Conservation (phyloP, 2,329 filamentous ascomycete species). For the Plectosphaerella cucumerina region DNA sequence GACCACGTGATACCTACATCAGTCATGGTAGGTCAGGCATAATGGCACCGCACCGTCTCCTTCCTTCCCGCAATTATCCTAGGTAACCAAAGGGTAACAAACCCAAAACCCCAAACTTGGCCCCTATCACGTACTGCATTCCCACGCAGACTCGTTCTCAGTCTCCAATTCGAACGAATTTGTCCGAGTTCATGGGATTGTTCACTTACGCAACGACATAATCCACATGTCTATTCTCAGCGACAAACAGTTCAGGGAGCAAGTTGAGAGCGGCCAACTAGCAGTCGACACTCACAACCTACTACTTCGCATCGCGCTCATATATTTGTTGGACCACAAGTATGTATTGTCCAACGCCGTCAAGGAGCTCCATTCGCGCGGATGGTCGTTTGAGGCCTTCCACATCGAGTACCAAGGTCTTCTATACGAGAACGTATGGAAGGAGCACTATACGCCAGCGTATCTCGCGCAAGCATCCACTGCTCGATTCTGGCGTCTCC, state of each 20-base stretch:
- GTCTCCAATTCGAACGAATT: too few relatives aligned
- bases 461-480: constrained; percentile 17
- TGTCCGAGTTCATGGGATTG: too few relatives aligned
- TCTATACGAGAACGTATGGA: not conserved
- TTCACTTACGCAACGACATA: not conserved
- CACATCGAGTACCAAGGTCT: constrained; percentile 2
- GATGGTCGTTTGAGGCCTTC: constrained; percentile 10
- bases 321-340: constrained; percentile 6
- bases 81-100: too few relatives aligned
- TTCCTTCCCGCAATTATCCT: too few relatives aligned
- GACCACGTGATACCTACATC: too few relatives aligned
- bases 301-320: constrained; percentile 11
- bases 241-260: too few relatives aligned
- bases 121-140: too few relatives aligned
- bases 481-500: constrained; percentile 9
- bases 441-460: constrained; percentile 2
- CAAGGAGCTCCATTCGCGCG: constrained; percentile 6
- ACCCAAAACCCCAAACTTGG: too few relatives aligned
- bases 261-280: constrained; percentile 4
- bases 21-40: too few relatives aligned
- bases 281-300: constrained; percentile 5
- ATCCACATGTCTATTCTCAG: not conserved
- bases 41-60: too few relatives aligned
- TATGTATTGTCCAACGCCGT: constrained; percentile 9
- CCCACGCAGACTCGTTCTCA: too few relatives aligned